Percentiles rank a stretch among this genome's conserved stretches.
Conservation (phyloP, 1,284 basidiomycete genomes). For the Hortiboletus rubellus region DNA sequence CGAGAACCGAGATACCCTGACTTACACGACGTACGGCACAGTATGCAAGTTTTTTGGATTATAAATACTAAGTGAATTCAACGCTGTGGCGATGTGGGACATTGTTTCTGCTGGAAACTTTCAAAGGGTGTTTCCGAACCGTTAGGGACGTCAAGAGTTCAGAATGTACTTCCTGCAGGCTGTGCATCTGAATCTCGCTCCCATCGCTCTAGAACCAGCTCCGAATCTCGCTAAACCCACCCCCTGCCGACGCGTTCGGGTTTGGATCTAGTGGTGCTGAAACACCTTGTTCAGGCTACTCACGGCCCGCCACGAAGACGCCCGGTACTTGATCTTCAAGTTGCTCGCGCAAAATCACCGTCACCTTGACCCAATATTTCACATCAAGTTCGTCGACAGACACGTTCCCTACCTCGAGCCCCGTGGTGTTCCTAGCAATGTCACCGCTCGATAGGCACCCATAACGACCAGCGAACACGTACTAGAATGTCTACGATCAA, state of each 20-base stretch:
- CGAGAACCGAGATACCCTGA: too few species aligned
- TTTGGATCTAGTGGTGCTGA: background rate
- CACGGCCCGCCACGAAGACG: background rate
- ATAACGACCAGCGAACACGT: background rate
- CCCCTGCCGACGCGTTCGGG: background rate
- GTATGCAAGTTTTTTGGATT: too few species aligned
- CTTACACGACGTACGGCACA: too few species aligned
- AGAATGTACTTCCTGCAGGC: background rate
- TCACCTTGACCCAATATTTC: conserved; percentile 23
- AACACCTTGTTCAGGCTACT: background rate
- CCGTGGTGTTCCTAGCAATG: background rate
- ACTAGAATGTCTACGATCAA: conserved; percentile 14
- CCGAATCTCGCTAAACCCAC: background rate
- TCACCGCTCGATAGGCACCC: background rate
- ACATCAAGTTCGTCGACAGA: conserved; percentile 15
- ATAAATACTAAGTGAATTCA: too few species aligned
- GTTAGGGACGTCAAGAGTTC: too few species aligned
- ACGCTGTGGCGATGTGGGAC: too few species aligned
- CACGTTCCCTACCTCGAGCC: conserved; percentile 5
- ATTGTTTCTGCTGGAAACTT: too few species aligned
- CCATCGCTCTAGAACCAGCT: background rate
- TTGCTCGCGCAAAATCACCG: background rate
- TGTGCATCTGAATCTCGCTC: background rate
- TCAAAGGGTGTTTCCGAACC: too few species aligned
- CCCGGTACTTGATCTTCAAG: too few species aligned